Evolutionary conservation across 2,329 filamentous ascomycete species (phyloP), one percentile per base, ranked within the genome.

Genomic region (Diaporthe sp.): DNA sequence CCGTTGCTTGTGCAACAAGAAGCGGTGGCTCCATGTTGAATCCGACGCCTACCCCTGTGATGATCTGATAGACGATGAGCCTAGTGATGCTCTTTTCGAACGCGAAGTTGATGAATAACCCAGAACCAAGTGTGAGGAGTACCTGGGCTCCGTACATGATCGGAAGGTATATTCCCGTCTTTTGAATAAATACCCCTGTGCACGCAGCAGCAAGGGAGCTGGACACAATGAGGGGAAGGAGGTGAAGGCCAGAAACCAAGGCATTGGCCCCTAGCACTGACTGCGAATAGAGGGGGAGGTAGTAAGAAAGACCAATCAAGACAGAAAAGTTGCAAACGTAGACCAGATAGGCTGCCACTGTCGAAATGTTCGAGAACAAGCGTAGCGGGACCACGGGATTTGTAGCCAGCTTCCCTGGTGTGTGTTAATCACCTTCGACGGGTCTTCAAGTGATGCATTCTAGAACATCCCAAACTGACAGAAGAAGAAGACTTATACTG

Each of bases 231-330:
- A 90, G 91, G 0, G 94, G 92, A 19, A 97, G 87, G 22, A 95
- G 82, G 80, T 95, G 95, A 66, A 96, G 91, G 67, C 95, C 95
- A 1, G 92, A 94, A 40, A 93, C 85, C 47, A 96, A 89, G 0
- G 94, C 92, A 0, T 89, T 87, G 2, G 91, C 91, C 67, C 93
- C 89, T 57, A 94, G 87, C 69, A 94, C 91, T 69, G 92, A 89
- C 83, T 97, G 95, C 84, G 95, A 96, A 86, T 97, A 98, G 3
- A 97, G 88, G 0, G 95, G 95, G 6, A 97, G 87, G 84, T 94
- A 97, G 86, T 96, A 97, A 76, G 90, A 91, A 0, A 74, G 50
- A 10, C 52, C 91, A 0, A 92, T 90, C 86, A 96, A 96, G 77
- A 93, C 91, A 78, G 92, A 89, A 58, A 92, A 92, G 82, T 97